These are phyloP conservation scores for Pilasporangium apinafurcum DNA, from an alignment of 352 stramenopile species.

Conservation along the genomic window DNA sequence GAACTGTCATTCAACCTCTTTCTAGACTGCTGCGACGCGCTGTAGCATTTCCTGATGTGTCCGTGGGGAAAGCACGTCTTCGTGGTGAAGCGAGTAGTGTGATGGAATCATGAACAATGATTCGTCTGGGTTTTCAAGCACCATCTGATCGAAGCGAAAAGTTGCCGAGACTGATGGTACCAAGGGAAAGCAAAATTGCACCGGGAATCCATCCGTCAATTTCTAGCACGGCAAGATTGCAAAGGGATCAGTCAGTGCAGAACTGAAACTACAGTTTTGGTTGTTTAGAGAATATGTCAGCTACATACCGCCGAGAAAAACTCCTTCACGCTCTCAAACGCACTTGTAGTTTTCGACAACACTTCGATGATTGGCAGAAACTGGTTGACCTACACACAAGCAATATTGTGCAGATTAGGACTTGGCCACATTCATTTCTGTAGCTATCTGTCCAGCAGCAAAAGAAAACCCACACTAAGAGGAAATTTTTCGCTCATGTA, in stretches of 20 bases:
- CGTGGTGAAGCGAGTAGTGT: constrained; percentile 18
- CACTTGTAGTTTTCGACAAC: constrained; percentile 55
- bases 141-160: constrained; percentile 47
- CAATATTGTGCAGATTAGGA: no score
- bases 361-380: constrained; percentile 67
- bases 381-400: constrained; percentile 25
- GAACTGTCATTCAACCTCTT: background rate
- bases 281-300: background rate
- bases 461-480: constrained; percentile 31
- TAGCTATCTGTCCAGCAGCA: no score
- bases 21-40: constrained; percentile 39
- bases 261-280: background rate
- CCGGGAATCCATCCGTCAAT: constrained; percentile 46
- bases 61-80: constrained; percentile 45
- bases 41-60: constrained; percentile 57
- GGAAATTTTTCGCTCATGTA: constrained; percentile 57
- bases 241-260: background rate
- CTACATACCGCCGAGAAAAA: constrained; percentile 50
- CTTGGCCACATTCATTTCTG: no score
- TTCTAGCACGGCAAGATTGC: constrained; percentile 10
- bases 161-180: constrained; percentile 53
- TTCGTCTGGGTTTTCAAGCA: constrained; percentile 22
- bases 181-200: constrained; percentile 69
- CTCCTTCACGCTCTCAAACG: constrained; percentile 51
- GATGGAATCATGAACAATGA: constrained; percentile 26